These are phyloP conservation scores for Trametes polyzona DNA, from an alignment of 1,284 basidiomycete genomes.

Conservation along the genomic window DNA sequence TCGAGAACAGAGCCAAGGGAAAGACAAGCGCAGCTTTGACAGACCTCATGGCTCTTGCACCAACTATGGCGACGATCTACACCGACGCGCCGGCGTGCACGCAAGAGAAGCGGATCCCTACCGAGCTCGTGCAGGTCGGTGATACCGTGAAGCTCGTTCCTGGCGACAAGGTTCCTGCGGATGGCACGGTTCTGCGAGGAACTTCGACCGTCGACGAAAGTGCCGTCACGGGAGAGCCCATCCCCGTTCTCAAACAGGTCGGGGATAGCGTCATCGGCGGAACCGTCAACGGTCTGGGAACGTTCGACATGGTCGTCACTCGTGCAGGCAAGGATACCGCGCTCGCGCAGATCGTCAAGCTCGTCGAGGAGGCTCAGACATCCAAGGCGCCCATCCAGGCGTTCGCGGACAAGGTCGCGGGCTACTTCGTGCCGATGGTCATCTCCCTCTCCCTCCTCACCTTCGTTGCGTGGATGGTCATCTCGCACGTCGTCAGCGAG, in stretches of 20 bases:
- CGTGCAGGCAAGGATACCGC: constrained; percentile 97
- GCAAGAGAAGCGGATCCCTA: constrained; percentile 88
- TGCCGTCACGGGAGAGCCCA: constrained; percentile 96
- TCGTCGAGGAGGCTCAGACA: constrained; percentile 98
- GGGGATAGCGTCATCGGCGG: constrained; percentile 93
- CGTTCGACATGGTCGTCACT: constrained; percentile 94
- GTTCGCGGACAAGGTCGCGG: constrained; percentile 94
- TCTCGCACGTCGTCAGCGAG: constrained; percentile 67
- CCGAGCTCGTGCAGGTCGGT: constrained; percentile 93
- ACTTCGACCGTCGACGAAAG: constrained; percentile 93
- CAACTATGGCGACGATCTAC: constrained; percentile 95
- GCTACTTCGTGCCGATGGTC: constrained; percentile 94
- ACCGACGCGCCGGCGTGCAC: constrained; percentile 80
- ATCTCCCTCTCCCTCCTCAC: constrained; percentile 84
- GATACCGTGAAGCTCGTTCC: constrained; percentile 95
- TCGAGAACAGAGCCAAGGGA: constrained; percentile 97
- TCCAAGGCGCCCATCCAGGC: constrained; percentile 98
- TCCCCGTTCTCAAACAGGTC: constrained; percentile 83
- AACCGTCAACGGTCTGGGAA: constrained; percentile 95
- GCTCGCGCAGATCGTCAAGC: constrained; percentile 92
- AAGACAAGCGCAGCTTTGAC: constrained; percentile 96
- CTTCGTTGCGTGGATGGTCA: constrained; percentile 84
- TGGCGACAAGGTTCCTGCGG: constrained; percentile 96
- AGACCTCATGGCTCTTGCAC: constrained; percentile 93
- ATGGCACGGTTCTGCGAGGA: constrained; percentile 88